A percentile compares a stretch with the other conserved stretches of the same genome.
These are phyloP conservation scores for Hericium alpestre DNA, from an alignment of 768 basidiomycete genomes.

Conservation along the genomic window DNA sequence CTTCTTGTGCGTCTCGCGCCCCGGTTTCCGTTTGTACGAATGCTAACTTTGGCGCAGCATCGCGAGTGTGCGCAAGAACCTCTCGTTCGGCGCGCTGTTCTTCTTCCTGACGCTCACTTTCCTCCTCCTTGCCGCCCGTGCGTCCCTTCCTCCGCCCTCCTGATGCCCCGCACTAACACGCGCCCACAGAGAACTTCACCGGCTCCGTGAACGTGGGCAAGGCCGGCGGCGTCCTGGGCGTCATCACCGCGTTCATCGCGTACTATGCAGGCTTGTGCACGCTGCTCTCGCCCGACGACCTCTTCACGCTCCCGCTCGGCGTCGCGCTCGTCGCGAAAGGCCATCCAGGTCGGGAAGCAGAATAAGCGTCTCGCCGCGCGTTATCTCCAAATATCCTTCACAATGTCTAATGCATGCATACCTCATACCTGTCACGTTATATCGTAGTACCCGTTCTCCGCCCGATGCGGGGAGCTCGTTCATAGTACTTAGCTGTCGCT, in stretches of 20 bases:
- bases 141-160: constrained; percentile 15
- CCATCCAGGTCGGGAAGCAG: no score
- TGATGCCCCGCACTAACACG: constrained; percentile 1
- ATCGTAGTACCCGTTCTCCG: no score
- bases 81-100: constrained; percentile 40
- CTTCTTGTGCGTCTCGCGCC: constrained; percentile 39
- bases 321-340: neutral
- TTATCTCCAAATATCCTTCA: no score
- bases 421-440: no score
- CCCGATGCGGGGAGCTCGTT: no score
- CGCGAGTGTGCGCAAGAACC: constrained; percentile 38
- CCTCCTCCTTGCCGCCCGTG: constrained; percentile 31
- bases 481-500: no score
- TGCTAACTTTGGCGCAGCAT: constrained; percentile 22
- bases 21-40: neutral
- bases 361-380: no score
- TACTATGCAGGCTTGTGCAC: constrained; percentile 36
- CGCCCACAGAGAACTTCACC: constrained; percentile 6
- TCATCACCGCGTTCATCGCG: constrained; percentile 36
- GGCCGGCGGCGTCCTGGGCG: constrained; percentile 36
- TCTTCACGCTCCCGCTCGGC: constrained; percentile 32
- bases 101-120: constrained; percentile 46
- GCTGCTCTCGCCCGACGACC: constrained; percentile 27
- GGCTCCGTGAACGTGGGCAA: constrained; percentile 15
- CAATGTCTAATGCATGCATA: no score